Evolutionary conservation across 148 eudicot species (phyloP).

Genomic region (Diospyros kaki): DNA sequence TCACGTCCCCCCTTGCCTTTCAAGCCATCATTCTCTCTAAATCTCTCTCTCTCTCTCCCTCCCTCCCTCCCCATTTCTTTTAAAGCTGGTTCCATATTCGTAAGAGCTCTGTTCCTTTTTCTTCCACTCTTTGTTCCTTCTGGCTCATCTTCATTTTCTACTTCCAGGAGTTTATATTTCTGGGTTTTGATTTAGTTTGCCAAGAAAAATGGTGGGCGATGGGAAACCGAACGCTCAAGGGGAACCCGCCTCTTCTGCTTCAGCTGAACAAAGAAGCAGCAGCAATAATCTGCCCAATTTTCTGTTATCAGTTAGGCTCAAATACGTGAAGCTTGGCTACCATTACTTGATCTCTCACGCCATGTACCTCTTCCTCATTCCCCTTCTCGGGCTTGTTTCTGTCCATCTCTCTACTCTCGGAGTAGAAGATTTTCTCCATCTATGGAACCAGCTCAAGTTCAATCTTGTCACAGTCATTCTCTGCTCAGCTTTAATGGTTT

Average conservation of each 20-base stretch:
- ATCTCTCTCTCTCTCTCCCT: background rate
- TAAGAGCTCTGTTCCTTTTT: background rate
- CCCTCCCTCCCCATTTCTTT: no score
- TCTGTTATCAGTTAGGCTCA: constrained; percentile 34
- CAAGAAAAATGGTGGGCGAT: constrained; percentile 20
- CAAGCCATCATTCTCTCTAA: background rate
- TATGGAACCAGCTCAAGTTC: constrained; percentile 37
- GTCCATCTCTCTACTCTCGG: constrained; percentile 32
- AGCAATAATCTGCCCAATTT: constrained; percentile 32
- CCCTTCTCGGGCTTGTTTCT: constrained; percentile 17
- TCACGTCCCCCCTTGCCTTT: background rate
- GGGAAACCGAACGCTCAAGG: background rate
- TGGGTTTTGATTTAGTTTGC: background rate
- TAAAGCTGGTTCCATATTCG: no score
- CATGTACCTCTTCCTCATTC: constrained; percentile 40
- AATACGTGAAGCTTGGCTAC: constrained; percentile 53
- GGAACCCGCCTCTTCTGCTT: constrained; percentile 5
- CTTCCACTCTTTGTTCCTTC: background rate
- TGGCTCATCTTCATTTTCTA: background rate
- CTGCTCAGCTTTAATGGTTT: constrained; percentile 40
- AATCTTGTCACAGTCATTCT: constrained; percentile 33
- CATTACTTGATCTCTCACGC: constrained; percentile 43
- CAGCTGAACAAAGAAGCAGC: background rate
- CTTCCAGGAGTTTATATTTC: background rate
- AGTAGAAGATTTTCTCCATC: constrained; percentile 8